Evolutionary conservation across 192 early-diverging fungal genomes (phyloP), one percentile per base, ranked within the genome.

Genomic region (Spinellus fusiger): DNA sequence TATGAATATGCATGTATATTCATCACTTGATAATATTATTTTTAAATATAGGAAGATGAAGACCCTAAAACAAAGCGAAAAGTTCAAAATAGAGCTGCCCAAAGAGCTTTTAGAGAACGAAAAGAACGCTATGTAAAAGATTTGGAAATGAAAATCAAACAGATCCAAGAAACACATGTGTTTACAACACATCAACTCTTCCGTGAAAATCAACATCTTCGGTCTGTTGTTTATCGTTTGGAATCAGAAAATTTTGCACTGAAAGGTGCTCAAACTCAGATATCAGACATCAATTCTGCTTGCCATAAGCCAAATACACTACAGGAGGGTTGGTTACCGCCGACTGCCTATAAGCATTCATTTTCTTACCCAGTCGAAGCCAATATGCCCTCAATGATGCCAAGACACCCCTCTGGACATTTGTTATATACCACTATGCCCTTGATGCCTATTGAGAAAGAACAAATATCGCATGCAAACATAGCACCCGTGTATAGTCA

Each of bases 121-220:
- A 91, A 89, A 62, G 86, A 92, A 62, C 83, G 83, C 54, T 91
- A 95, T 66, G 84, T 93, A 16, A 84, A 88, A 69, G 78, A 85
- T 16, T 78, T 95, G 3, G 93, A 95, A 70, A 82, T 76, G 23
- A 79, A 82, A 40, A 87, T 92, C 58, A 81, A 86, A 61, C 83
- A 84, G 46, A 75, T 90, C 1, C 80, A 89, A 37, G 80, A 84
- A 27, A 46, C 34, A 2, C 76, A 83, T 23, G 59, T 77, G 25
- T 64, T 72, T 53, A 59, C 64, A 18, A 74, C 74, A 1, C 66
- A 64, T 28, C 76, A 72, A 23, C 77, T 85, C 12, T 55, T 64
- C 10, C 69, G 74, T 34, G 82, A 84, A 56, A 84, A 84, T 55
- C 56, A 72, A 27, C 73, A 78, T 37, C 64, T 84, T 16, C 72